phyloP scores from a whole-genome alignment of 495 filamentous ascomycete genomes.

The Penicillium turbatum region DNA sequence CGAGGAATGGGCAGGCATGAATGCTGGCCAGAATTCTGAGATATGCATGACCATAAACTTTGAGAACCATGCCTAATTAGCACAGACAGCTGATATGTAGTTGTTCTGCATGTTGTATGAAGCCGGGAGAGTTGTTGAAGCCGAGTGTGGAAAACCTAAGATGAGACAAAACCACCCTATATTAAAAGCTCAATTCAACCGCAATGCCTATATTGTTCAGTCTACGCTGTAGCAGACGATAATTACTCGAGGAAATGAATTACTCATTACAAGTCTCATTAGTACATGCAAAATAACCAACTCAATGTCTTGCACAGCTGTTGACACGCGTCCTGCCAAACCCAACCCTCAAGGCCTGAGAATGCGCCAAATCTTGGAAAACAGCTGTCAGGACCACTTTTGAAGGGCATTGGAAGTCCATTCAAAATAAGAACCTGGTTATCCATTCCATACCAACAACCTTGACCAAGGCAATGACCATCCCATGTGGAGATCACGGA shows the following conservation, averaged over 20 bases:
- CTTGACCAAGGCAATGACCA: background rate
- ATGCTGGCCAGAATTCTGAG: conserved; percentile 21
- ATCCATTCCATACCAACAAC: conserved; percentile 2
- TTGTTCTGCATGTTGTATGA: background rate
- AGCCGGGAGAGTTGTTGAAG: background rate
- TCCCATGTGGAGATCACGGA: background rate
- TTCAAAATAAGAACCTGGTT: background rate
- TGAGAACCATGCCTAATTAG: background rate
- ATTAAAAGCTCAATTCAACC: too few species aligned
- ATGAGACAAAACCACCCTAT: background rate
- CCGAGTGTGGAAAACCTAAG: background rate
- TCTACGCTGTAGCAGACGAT: too few species aligned
- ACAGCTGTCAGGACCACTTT: conserved; percentile 12
- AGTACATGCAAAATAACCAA: background rate
- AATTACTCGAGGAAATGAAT: background rate
- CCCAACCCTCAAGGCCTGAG: background rate
- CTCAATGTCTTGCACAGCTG: conserved; percentile 9
- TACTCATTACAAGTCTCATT: background rate
- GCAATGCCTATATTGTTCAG: too few species aligned
- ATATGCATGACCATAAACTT: conserved; percentile 8
- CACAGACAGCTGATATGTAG: background rate
- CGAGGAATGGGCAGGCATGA: conserved; percentile 25
- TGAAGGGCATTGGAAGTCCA: background rate
- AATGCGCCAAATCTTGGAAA: conserved; percentile 14
- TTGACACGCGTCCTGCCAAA: conserved; percentile 31